These are phyloP conservation scores for Microbotryomycetes sp. DNA, from an alignment of 1,284 basidiomycete genomes.

Conservation along the genomic window DNA sequence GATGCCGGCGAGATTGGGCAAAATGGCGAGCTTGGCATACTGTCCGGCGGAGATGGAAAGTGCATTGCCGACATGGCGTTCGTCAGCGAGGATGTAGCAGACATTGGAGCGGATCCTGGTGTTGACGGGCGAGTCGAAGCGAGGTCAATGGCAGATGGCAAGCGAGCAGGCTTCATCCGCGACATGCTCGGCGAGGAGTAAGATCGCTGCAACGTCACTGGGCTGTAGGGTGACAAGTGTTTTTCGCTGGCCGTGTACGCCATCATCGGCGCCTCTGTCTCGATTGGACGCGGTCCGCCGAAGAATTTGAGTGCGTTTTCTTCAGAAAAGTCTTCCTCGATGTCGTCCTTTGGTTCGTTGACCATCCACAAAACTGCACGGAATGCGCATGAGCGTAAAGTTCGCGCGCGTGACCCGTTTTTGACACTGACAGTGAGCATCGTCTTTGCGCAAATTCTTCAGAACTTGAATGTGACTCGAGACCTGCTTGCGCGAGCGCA, in stretches of 20 bases:
- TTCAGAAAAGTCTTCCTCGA: constrained; percentile 22
- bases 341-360: constrained; percentile 9
- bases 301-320: constrained; percentile 29
- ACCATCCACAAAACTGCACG: not conserved
- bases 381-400: too few species aligned
- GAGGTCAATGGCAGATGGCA: constrained; percentile 10
- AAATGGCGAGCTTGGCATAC: not conserved
- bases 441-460: constrained; percentile 41
- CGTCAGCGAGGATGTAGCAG: constrained; percentile 21
- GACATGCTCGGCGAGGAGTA: constrained; percentile 1
- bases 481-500: constrained; percentile 41
- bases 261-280: not conserved
- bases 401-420: not conserved
- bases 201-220: constrained; percentile 11
- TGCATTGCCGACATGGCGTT: constrained; percentile 25
- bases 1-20: not conserved
- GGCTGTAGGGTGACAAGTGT: constrained; percentile 2
- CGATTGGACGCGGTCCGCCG: constrained; percentile 6
- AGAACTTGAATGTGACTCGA: constrained; percentile 43
- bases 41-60: constrained; percentile 7
- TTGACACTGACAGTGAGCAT: constrained; percentile 37
- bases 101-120: constrained; percentile 4
- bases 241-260: constrained; percentile 5
- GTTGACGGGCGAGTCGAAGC: not conserved
- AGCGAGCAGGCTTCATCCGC: not conserved